Conservation (phyloP, 1,284 basidiomycete genomes). For the Pisolithus thermaeus region DNA sequence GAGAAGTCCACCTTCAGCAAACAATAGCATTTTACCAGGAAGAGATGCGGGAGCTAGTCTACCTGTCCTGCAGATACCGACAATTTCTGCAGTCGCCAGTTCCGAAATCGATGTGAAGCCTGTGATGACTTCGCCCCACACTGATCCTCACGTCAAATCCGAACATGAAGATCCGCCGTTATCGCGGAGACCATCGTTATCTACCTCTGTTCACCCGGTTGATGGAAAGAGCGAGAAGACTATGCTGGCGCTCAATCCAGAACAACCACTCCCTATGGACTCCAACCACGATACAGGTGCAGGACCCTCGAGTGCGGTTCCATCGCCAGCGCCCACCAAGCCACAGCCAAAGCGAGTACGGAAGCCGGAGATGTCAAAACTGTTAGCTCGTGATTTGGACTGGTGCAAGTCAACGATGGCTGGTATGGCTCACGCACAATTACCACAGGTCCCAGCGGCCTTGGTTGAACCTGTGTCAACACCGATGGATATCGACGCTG, state of each 20-base stretch:
- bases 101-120: not conserved
- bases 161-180: not conserved
- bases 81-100: not conserved
- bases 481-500: constrained; percentile 7
- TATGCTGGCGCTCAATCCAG: not conserved
- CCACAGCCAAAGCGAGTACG: constrained; percentile 25
- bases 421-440: not conserved
- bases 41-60: not conserved
- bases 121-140: not conserved
- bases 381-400: constrained; percentile 26
- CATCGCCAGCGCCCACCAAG: constrained; percentile 4
- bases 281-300: not conserved
- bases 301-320: not conserved
- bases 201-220: not conserved
- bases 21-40: not conserved
- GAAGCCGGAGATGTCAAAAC: constrained; percentile 17
- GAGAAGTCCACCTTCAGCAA: not conserved
- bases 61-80: not conserved
- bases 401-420: constrained; percentile 20
- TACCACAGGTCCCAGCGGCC: not conserved
- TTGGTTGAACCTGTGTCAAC: not conserved
- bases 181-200: not conserved
- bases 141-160: not conserved
- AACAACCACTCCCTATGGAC: not conserved
- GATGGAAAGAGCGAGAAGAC: not conserved